Evolutionary conservation across 164 flowering plant species (phyloP), one percentile per base, ranked within the genome.

Genomic region (Vitis amurensis): DNA sequence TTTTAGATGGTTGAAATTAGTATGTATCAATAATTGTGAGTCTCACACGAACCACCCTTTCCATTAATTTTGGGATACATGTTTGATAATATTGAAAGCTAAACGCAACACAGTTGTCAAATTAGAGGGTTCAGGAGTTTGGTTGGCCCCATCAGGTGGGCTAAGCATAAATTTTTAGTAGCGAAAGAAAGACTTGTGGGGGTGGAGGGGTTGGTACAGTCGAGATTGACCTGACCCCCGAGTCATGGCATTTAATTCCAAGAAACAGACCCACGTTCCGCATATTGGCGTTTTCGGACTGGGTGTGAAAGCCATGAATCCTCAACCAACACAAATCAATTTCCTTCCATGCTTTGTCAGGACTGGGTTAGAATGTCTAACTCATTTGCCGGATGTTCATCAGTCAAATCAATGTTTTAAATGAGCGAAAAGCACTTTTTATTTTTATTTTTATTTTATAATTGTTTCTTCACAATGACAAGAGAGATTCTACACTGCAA

Each of bases 371-470:
- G 44, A 37, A 37, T 37, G 44, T 37, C 44, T 37, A 37, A 37
- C 44, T 37, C 44, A 37, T 37, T 16, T 55, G 58, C 58, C 61
- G 23, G 9, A 6, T 60, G 61, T 56, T 37, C 51, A 30, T 37
- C 11, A 2, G 64, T 68, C 71, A 60, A 17, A 60, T 68, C 71
- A 68, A 68, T 60, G 71, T 68, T 68, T 59, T 59, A 49, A 60
- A 68, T 27, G 58, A 27, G 57, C 50, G 56, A 55, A 52, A 27
- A 23, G 27, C 27, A 23, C 27, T 23, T 23, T 23, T 23, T 23
- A 23, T 23, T 23, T 23, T 23, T 23, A 23, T 23, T 23, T 23
- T 23, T 1, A 23, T 23, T 23, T 23, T 27, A 37, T 11, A 11
- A 3, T 37, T 5, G 8, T 57, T 57, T 57, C 27, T 19, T 57